These are phyloP conservation scores for Chenopodium quinoa DNA, from an alignment of 148 eudicot genomes.

Conservation along the genomic window DNA sequence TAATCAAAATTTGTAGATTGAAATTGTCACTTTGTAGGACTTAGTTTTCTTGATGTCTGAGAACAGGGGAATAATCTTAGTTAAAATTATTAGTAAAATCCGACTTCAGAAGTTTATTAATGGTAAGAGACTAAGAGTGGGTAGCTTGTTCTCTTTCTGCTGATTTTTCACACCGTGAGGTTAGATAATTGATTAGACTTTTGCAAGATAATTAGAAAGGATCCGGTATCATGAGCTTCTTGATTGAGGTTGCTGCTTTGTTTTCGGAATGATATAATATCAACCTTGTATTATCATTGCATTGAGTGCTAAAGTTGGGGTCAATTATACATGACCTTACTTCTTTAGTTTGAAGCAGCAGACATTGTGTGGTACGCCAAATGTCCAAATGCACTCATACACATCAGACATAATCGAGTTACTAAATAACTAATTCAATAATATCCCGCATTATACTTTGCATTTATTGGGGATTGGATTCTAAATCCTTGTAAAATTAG, in stretches of 20 bases:
- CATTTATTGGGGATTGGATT: not conserved
- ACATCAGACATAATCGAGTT: not conserved
- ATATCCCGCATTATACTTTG: not conserved
- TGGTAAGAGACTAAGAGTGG: not conserved
- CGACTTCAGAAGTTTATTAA: not conserved
- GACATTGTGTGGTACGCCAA: not conserved
- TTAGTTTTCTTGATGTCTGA: not conserved
- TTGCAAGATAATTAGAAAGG: not conserved
- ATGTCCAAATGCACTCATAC: not conserved
- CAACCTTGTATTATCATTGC: not conserved
- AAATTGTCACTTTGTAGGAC: not conserved
- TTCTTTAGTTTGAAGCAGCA: not conserved
- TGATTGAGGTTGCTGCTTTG: not conserved
- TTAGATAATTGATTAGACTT: not conserved
- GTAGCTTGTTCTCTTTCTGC: not conserved
- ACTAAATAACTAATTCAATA: not conserved
- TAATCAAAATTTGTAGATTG: not conserved
- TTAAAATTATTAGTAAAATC: not conserved
- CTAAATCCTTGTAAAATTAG: not conserved
- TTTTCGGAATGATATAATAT: not conserved
- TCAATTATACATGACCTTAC: not conserved
- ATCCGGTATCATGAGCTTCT: not conserved
- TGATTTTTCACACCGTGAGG: not conserved
- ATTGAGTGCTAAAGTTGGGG: not conserved
- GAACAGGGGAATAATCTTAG: not conserved